These are phyloP conservation scores for Beta corolliflora DNA, from an alignment of 179 eudicot species.

Conservation along the genomic window DNA sequence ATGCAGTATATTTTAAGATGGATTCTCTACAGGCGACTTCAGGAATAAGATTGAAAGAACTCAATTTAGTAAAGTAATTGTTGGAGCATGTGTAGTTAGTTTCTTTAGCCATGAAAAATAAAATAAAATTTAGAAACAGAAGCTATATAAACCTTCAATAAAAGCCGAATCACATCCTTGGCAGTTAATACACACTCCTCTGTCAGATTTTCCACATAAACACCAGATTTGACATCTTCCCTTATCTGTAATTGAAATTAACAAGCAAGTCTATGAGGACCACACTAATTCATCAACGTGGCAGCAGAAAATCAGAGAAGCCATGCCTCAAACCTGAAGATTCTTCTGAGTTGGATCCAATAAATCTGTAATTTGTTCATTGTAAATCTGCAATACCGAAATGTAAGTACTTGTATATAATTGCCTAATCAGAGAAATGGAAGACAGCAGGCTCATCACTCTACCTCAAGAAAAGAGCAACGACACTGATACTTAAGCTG, in stretches of 20 bases:
- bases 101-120: neutral
- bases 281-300: slow-evolving; percentile 3
- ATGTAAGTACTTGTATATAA: neutral
- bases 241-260: slow-evolving; percentile 58
- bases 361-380: slow-evolving; percentile 95
- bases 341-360: slow-evolving; percentile 87
- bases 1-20: neutral
- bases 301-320: slow-evolving; percentile 12
- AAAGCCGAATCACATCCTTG: slow-evolving; percentile 77
- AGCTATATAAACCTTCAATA: slow-evolving; percentile 62
- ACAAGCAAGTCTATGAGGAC: slow-evolving; percentile 17
- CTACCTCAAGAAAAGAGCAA: slow-evolving; percentile 97
- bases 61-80: no score
- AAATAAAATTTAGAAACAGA: neutral
- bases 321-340: slow-evolving; percentile 67
- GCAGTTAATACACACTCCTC: slow-evolving; percentile 78
- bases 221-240: slow-evolving; percentile 94
- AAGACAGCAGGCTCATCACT: slow-evolving; percentile 12
- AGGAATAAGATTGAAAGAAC: neutral
- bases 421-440: neutral
- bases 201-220: slow-evolving; percentile 90
- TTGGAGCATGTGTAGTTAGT: no score
- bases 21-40: neutral
- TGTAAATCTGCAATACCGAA: slow-evolving; percentile 64
- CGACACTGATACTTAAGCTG: slow-evolving; percentile 87